phyloP scores from a whole-genome alignment of 2,329 filamentous ascomycete genomes.

The Aspergillus alliaceus region DNA sequence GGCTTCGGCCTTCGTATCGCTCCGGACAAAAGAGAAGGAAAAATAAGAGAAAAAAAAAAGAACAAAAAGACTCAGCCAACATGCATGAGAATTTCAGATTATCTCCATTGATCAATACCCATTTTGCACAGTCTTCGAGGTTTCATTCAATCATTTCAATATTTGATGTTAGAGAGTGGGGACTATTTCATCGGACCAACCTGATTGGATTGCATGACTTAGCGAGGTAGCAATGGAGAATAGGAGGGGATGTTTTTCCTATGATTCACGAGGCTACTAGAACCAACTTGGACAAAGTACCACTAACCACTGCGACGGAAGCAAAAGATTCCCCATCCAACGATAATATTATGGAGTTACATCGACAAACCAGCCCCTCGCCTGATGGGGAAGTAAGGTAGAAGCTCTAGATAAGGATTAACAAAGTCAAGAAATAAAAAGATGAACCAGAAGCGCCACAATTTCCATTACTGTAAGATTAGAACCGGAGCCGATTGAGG shows the following conservation, averaged over 20 bases:
- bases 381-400: background rate
- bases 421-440: background rate
- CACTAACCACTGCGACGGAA: background rate
- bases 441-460: background rate
- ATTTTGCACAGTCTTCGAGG: background rate
- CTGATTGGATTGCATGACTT: slow-evolving; percentile 2
- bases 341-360: slow-evolving; percentile 14
- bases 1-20: background rate
- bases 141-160: background rate
- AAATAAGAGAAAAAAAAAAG: background rate
- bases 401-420: background rate
- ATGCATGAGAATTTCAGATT: background rate
- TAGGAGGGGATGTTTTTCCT: background rate
- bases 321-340: background rate
- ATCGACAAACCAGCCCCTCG: background rate
- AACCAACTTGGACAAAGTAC: background rate
- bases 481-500: background rate
- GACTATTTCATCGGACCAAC: background rate
- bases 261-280: background rate
- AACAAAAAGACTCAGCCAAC: background rate
- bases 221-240: background rate
- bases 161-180: background rate
- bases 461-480: background rate
- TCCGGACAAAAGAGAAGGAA: background rate
- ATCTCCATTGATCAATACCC: too few species aligned